A percentile compares a stretch with the other conserved stretches of the same genome.
Evolutionary conservation across 2,329 filamentous ascomycete genomes (phyloP).

Genomic region (Hymenotorrendiella dingleyae): DNA sequence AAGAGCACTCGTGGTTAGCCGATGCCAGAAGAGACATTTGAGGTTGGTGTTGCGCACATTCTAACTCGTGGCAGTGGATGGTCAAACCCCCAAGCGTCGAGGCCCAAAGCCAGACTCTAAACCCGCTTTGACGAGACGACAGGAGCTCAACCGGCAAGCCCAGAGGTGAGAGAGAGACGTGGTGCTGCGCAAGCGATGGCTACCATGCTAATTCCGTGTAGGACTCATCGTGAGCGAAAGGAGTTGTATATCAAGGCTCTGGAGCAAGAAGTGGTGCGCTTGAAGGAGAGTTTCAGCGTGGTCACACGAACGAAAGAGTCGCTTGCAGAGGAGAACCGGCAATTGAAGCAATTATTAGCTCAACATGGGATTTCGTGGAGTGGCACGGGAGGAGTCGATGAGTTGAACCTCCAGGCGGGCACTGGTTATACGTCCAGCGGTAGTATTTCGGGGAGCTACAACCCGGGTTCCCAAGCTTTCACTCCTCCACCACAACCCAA

Average conservation of each 20-base stretch:
- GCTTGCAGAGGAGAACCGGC: conserved; percentile 71
- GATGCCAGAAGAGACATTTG: background rate
- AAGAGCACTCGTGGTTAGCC: conserved; percentile 66
- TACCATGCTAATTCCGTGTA: conserved; percentile 34
- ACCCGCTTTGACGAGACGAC: conserved; percentile 82
- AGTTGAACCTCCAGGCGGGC: conserved; percentile 38
- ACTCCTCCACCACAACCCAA: conserved; percentile 25
- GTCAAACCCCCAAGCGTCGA: conserved; percentile 78
- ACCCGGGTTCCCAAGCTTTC: conserved; percentile 34
- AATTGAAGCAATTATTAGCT: conserved; percentile 54
- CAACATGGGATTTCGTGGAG: conserved; percentile 45
- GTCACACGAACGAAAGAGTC: conserved; percentile 70
- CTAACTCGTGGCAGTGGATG: conserved; percentile 48
- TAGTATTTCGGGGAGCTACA: conserved; percentile 60
- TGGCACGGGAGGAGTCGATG: conserved; percentile 28
- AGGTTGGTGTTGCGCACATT: background rate
- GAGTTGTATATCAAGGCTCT: conserved; percentile 93
- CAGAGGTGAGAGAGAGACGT: conserved; percentile 62
- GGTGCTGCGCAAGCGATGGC: background rate
- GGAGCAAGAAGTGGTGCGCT: conserved; percentile 81
- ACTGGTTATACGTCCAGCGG: conserved; percentile 45
- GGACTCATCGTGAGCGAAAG: conserved; percentile 94
- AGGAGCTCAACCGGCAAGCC: conserved; percentile 92
- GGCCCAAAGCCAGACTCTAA: conserved; percentile 97
- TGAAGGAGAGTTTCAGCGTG: conserved; percentile 78